Conservation (phyloP, 208 protist genomes). For the Balamuthia mandrillaris region DNA sequence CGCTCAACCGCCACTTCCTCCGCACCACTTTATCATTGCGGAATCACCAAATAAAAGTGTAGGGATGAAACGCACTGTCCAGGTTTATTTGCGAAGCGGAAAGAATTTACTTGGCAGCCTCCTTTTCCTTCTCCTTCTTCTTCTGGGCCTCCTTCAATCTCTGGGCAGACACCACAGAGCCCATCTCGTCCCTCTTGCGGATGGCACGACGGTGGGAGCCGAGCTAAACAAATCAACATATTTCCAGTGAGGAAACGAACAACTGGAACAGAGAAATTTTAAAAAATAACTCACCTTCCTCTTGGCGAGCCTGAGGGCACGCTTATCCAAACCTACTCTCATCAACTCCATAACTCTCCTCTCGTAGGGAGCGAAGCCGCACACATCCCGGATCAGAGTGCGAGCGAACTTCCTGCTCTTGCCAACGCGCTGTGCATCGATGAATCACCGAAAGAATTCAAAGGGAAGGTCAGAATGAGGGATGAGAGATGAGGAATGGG, state of each 20-base stretch:
- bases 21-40: too few relatives aligned
- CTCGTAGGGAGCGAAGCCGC: conserved; percentile 83
- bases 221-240: conserved; percentile 42
- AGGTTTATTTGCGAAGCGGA: neutral
- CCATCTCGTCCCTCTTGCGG: conserved; percentile 72
- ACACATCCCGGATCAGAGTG: conserved; percentile 76
- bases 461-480: neutral
- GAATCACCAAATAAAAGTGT: too few relatives aligned
- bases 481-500: neutral
- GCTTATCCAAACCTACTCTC: conserved; percentile 76
- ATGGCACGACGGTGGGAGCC: conserved; percentile 71
- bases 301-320: conserved; percentile 81
- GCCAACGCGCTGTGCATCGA: neutral
- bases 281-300: conserved; percentile 64
- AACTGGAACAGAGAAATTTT: neutral
- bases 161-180: conserved; percentile 12
- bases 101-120: neutral
- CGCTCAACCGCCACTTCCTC: too few relatives aligned
- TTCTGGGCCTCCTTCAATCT: neutral
- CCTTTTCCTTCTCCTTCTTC: neutral
- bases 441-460: neutral
- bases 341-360: conserved; percentile 80
- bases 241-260: neutral
- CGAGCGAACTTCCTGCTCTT: conserved; percentile 68
- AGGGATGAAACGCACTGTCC: too few relatives aligned